phyloP scores from a whole-genome alignment of 129 eudicot genomes.

The Centaurea solstitialis region DNA sequence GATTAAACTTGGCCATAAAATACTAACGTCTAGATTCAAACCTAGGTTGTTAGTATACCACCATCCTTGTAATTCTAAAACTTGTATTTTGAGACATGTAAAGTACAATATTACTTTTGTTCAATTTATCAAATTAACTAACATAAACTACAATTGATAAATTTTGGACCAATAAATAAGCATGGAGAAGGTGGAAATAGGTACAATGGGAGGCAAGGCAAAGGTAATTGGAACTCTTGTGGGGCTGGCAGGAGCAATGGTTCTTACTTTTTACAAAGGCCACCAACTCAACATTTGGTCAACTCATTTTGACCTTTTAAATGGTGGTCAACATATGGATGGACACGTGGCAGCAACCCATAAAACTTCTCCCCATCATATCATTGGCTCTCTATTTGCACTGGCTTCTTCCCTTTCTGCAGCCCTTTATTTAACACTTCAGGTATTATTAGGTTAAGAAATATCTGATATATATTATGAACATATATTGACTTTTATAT shows the following conservation, averaged over 20 bases:
- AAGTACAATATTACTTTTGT: too few species aligned
- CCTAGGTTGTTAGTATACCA: too few species aligned
- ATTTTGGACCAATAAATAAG: slow-evolving; percentile 1
- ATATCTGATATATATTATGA: background rate
- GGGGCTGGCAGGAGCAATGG: slow-evolving; percentile 36
- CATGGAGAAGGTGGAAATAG: slow-evolving; percentile 25
- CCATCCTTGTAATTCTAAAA: too few species aligned
- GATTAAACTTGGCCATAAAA: too few species aligned
- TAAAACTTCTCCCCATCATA: background rate
- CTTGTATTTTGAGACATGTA: too few species aligned
- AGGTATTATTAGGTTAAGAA: slow-evolving; percentile 15
- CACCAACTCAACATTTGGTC: slow-evolving; percentile 17
- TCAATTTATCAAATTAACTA: background rate
- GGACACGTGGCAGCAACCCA: background rate
- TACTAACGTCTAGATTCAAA: too few species aligned
- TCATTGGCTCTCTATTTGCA: slow-evolving; percentile 18
- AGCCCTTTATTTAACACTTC: slow-evolving; percentile 22
- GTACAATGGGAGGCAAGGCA: slow-evolving; percentile 30
- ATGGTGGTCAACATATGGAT: background rate
- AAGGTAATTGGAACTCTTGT: slow-evolving; percentile 34
- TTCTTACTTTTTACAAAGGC: slow-evolving; percentile 37
- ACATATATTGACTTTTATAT: too few species aligned
- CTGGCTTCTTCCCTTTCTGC: background rate
- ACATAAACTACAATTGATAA: background rate
- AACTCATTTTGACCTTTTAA: slow-evolving; percentile 14